phyloP scores from a whole-genome alignment of 2,329 filamentous ascomycete genomes.

The Pyrenochaeta sp. region DNA sequence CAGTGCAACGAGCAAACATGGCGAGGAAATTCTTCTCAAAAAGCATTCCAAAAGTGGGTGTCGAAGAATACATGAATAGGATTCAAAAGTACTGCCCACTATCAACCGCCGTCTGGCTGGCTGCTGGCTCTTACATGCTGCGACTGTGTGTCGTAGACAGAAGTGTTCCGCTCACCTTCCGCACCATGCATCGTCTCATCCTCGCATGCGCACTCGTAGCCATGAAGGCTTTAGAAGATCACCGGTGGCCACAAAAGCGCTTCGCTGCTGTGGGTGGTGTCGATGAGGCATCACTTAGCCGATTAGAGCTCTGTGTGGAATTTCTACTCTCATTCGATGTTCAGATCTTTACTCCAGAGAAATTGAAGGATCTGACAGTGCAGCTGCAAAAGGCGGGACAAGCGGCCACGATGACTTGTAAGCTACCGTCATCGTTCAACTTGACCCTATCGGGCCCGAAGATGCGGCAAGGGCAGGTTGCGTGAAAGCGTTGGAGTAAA shows the following conservation, averaged over 20 bases:
- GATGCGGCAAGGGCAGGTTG: constrained; percentile 30
- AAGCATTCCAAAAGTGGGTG: constrained; percentile 79
- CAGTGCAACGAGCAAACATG: constrained; percentile 83
- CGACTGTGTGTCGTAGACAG: constrained; percentile 77
- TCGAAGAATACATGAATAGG: constrained; percentile 85
- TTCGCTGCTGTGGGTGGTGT: constrained; percentile 91
- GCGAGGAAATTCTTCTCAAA: constrained; percentile 95
- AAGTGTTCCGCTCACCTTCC: constrained; percentile 79
- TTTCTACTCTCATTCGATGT: constrained; percentile 55
- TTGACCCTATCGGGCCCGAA: constrained; percentile 37
- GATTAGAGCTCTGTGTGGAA: constrained; percentile 79
- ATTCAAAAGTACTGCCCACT: constrained; percentile 93
- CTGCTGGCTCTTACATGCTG: constrained; percentile 87
- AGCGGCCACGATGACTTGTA: constrained; percentile 43
- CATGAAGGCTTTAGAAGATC: constrained; percentile 94
- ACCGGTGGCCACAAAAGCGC: constrained; percentile 83
- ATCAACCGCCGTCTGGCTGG: constrained; percentile 92
- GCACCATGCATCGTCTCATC: constrained; percentile 86
- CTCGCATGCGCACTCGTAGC: constrained; percentile 86
- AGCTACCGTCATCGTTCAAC: constrained; percentile 45
- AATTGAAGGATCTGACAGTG: constrained; percentile 44
- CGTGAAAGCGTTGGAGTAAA: constrained; percentile 5
- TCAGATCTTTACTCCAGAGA: constrained; percentile 48
- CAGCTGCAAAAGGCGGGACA: constrained; percentile 51
- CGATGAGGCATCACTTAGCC: constrained; percentile 79